Percentiles rank a stretch among this genome's conserved stretches.
These are phyloP conservation scores for Chalciporus sp. DNA, from an alignment of 1,284 basidiomycete species.

Conservation along the genomic window DNA sequence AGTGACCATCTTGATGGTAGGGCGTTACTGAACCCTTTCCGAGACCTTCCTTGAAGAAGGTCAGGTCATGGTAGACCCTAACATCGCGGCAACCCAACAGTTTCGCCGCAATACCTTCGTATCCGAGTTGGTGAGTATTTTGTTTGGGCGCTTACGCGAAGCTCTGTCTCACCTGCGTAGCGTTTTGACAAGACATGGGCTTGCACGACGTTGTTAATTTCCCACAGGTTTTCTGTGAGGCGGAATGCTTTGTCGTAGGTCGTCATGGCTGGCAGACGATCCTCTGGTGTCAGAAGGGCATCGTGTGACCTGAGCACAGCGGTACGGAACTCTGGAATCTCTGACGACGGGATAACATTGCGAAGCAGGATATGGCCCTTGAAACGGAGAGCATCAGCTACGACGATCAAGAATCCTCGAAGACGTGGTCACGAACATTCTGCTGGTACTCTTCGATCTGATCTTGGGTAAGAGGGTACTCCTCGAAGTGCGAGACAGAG, in stretches of 20 bases:
- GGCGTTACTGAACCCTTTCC: constrained; percentile 3
- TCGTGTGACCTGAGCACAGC: constrained; percentile 2
- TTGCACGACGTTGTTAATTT: constrained; percentile 4
- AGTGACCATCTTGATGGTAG: constrained; percentile 3
- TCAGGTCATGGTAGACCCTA: constrained; percentile 6
- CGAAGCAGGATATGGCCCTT: not conserved
- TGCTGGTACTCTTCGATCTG: constrained; percentile 2
- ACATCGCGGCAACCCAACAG: constrained; percentile 7
- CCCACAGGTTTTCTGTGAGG: constrained; percentile 5
- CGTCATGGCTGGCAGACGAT: not conserved
- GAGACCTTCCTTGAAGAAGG: constrained; percentile 8
- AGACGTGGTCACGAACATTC: constrained; percentile 1
- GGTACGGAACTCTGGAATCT: not conserved
- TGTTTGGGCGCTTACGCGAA: not conserved
- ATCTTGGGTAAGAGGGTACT: not conserved
- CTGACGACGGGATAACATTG: not conserved
- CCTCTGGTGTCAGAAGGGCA: constrained; percentile 1
- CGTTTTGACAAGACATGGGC: constrained; percentile 1
- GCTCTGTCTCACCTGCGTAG: not conserved
- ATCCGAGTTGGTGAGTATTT: not conserved
- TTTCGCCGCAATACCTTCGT: constrained; percentile 7
- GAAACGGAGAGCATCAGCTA: not conserved
- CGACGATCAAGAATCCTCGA: not conserved
- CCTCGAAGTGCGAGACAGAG: constrained; percentile 6
- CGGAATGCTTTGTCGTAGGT: constrained; percentile 9